Base-by-base conservation (phyloP, 2,329 filamentous ascomycete species). In the Ascochyta lentis region DNA sequence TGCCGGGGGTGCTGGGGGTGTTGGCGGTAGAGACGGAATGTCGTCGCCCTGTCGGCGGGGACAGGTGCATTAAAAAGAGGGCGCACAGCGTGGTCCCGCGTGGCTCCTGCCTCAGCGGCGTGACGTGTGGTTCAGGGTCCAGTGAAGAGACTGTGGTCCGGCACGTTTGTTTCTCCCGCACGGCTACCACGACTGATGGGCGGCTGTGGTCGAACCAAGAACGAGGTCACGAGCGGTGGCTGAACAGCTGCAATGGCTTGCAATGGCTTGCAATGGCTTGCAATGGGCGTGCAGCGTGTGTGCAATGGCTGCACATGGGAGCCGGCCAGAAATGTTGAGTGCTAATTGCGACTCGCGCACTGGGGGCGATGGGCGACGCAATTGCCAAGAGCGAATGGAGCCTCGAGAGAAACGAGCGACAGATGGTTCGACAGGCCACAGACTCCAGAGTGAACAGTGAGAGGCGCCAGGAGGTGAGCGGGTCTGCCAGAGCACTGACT, bases 371-470 rank as follows among this genome's bases (percentile, higher is more conserved):
- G 47, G 53, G 47, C 53, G 39, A 51, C 53, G 53, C 53, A 51
- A 47, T 34, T 29, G 53, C 53, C 53, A 56, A 56, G 53, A 47
- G 42, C 53, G 48, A 56, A 56, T 46, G 31, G 53, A 51, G 53
- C 53, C 42, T 43, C 53, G 43, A 51, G n/a, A 19, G 53, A 47
- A 51, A 42, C 47, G 53, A 56, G 53, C 53, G 47, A 56, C 47
- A 56, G 53, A 48, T 56, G 47, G 47, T 31, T 43, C 47, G 43
- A 42, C 42, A 51, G 47, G 53, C 31, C 53, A 48, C 53, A 3
- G 16, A 16, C 16, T 16, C 16, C 16, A 16, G 22, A 24, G 47
- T 49, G 53, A 42, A 56, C 53, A 56, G 47, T 50, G 46, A 42
- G 16, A 45, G 29, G 27, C 9, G 23, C 53, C 19, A 50, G 42